Percentiles rank a stretch among this genome's conserved stretches.
Evolutionary conservation across 2,329 filamentous ascomycete genomes (phyloP).

Genomic region (Colletotrichum somersetense): DNA sequence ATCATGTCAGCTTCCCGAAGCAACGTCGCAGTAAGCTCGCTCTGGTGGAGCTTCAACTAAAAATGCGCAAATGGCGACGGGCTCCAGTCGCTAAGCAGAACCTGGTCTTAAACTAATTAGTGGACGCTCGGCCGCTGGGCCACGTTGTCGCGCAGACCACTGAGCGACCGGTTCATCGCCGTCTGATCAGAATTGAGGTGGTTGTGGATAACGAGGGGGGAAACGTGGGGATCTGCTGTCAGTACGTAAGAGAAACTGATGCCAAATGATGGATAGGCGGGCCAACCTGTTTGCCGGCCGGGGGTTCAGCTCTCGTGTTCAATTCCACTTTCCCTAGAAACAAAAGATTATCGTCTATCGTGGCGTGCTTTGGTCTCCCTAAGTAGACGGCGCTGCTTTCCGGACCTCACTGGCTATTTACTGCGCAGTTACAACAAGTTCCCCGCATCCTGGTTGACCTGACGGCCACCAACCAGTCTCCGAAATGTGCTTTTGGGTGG

Average conservation of each 20-base stretch:
- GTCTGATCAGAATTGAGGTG: conserved; percentile 32
- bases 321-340: conserved; percentile 32
- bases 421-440: conserved; percentile 18
- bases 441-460: conserved; percentile 14
- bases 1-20: neutral
- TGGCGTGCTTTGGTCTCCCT: conserved; percentile 4
- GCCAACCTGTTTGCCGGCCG: neutral
- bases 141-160: conserved; percentile 11
- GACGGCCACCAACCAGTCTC: conserved; percentile 8
- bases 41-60: conserved; percentile 20
- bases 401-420: neutral
- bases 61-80: neutral
- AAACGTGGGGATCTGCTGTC: conserved; percentile 29
- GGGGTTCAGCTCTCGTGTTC: conserved; percentile 7
- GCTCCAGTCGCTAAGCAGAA: neutral
- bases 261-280: neutral
- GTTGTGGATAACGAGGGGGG: conserved; percentile 37
- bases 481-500: conserved; percentile 9
- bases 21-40: conserved; percentile 26
- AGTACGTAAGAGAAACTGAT: conserved; percentile 37
- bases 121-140: conserved; percentile 5
- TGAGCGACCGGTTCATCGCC: conserved; percentile 23
- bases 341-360: neutral
- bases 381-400: neutral
- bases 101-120: neutral